Conservation (phyloP, 164 flowering plant species). For the Amborella trichopoda region DNA sequence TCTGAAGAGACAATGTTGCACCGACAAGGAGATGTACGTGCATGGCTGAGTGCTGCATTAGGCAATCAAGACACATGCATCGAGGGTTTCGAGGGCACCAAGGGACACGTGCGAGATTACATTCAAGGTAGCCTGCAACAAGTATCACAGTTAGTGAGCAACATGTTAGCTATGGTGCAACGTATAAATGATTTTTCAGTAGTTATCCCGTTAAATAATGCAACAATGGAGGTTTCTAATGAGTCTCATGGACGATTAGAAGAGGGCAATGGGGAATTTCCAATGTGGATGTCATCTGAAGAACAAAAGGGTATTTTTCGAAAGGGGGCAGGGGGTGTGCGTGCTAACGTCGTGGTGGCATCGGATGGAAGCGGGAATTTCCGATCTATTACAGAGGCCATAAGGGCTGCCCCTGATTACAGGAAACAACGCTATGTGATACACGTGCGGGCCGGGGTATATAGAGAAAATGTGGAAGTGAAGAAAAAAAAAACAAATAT, state of each 20-base stretch:
- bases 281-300: slow-evolving; percentile 45
- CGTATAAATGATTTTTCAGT: too few species aligned
- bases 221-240: too few species aligned
- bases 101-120: slow-evolving; percentile 30
- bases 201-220: too few species aligned
- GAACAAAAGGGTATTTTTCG: slow-evolving; percentile 34
- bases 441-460: slow-evolving; percentile 66
- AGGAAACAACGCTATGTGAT: slow-evolving; percentile 56
- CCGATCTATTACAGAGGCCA: slow-evolving; percentile 48
- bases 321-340: slow-evolving; percentile 19
- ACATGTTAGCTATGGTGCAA: slow-evolving; percentile 51
- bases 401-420: slow-evolving; percentile 44
- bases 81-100: slow-evolving; percentile 83
- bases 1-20: slow-evolving; percentile 7
- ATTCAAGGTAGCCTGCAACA: slow-evolving; percentile 55
- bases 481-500: slow-evolving; percentile 75
- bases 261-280: slow-evolving; percentile 17
- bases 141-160: slow-evolving; percentile 65
- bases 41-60: slow-evolving; percentile 89
- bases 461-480: slow-evolving; percentile 63
- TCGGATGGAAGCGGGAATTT: slow-evolving; percentile 61
- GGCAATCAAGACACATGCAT: slow-evolving; percentile 93
- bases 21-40: slow-evolving; percentile 43
- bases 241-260: too few species aligned
- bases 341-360: slow-evolving; percentile 51